These are phyloP conservation scores for Stenogyne calaminthoides DNA, from an alignment of 305 asterid species.

Conservation along the genomic window DNA sequence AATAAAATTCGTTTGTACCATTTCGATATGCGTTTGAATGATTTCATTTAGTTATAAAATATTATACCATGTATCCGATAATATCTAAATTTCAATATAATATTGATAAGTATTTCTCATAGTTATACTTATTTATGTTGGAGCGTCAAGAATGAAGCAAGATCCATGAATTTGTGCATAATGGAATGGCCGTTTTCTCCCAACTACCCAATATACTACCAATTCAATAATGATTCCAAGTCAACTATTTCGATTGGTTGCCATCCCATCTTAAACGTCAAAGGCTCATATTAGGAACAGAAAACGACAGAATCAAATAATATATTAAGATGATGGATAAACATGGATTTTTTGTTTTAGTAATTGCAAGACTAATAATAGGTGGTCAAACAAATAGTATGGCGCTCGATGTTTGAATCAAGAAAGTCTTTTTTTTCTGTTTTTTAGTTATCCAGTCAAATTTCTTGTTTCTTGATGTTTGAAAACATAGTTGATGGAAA, in stretches of 20 bases:
- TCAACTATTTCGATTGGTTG: constrained; percentile 50
- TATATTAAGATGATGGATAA: constrained; percentile 23
- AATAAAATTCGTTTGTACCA: too few relatives aligned
- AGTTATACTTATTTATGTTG: background rate
- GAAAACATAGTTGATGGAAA: constrained; percentile 28
- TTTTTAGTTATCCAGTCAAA: constrained; percentile 1
- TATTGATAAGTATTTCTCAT: too few relatives aligned
- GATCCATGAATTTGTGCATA: background rate
- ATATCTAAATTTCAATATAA: too few relatives aligned
- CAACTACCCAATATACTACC: constrained; percentile 40
- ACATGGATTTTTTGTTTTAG: background rate
- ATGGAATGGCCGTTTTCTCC: constrained; percentile 18
- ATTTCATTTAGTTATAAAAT: too few relatives aligned
- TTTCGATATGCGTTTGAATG: too few relatives aligned
- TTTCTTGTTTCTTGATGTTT: background rate
- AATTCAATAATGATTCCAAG: constrained; percentile 32
- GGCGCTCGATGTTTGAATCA: constrained; percentile 20
- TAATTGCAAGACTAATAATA: constrained; percentile 18
- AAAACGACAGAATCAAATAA: constrained; percentile 24
- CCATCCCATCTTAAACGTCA: constrained; percentile 34
- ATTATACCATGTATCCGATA: too few relatives aligned
- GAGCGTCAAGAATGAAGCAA: background rate
- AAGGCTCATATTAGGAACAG: constrained; percentile 30
- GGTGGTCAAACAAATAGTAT: constrained; percentile 27
- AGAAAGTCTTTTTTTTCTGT: background rate